Percentiles rank a stretch among this genome's conserved stretches.
Conservation (phyloP, 1,284 basidiomycete species). For the Trichosporon coremiiforme region DNA sequence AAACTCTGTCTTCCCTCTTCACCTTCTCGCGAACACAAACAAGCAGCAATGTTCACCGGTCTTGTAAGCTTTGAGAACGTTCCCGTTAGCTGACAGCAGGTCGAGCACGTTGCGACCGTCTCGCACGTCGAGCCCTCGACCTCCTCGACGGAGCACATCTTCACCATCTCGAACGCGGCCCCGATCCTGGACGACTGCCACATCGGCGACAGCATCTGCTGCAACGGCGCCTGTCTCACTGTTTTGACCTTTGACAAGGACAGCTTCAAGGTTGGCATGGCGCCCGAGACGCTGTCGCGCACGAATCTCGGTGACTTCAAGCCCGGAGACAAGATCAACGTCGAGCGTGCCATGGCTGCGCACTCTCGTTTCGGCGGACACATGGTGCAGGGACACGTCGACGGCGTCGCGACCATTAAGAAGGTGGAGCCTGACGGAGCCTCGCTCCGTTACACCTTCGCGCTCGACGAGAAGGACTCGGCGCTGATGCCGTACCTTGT, state of each 20-base stretch:
- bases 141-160: conserved; percentile 61
- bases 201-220: conserved; percentile 91
- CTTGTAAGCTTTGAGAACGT: conserved; percentile 37
- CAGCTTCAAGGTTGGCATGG: conserved; percentile 91
- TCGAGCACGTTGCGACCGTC: conserved; percentile 54
- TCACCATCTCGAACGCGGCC: conserved; percentile 74
- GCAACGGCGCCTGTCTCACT: conserved; percentile 82
- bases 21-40: too few relatives aligned
- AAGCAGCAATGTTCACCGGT: conserved; percentile 52
- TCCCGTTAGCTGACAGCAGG: conserved; percentile 33
- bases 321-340: conserved; percentile 81
- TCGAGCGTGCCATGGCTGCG: conserved; percentile 92
- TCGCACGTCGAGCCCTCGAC: conserved; percentile 46
- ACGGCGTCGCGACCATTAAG: conserved; percentile 77
- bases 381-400: conserved; percentile 97
- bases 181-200: conserved; percentile 87
- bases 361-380: conserved; percentile 94
- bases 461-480: conserved; percentile 66
- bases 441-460: conserved; percentile 79
- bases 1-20: background rate
- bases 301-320: conserved; percentile 85
- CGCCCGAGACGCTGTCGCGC: conserved; percentile 88
- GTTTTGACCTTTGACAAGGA: conserved; percentile 75
- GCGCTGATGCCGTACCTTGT: conserved; percentile 81
- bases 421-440: conserved; percentile 76